These are phyloP conservation scores for Suillus luteus DNA, from an alignment of 768 basidiomycete species.

Conservation along the genomic window DNA sequence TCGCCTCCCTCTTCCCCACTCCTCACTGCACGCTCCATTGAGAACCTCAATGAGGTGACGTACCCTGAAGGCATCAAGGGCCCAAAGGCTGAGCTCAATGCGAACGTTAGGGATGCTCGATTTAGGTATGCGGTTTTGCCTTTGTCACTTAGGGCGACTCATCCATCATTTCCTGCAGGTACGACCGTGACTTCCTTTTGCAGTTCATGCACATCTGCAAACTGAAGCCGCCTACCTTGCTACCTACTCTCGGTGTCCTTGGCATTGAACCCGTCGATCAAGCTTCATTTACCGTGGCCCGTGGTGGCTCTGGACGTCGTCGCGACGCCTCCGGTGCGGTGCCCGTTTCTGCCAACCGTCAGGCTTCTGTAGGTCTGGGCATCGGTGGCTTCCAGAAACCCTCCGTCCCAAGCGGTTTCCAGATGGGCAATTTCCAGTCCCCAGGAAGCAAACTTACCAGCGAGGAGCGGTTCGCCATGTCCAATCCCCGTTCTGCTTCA, in stretches of 20 bases:
- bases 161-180: constrained; percentile 47
- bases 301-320: constrained; percentile 66
- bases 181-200: constrained; percentile 97
- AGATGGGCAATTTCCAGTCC: constrained; percentile 70
- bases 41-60: constrained; percentile 70
- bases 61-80: constrained; percentile 86
- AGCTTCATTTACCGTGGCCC: constrained; percentile 48
- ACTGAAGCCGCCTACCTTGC: constrained; percentile 90
- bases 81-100: constrained; percentile 83
- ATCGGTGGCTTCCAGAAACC: constrained; percentile 38
- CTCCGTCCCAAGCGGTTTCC: constrained; percentile 31
- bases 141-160: neutral
- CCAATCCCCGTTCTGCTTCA: constrained; percentile 51
- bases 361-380: constrained; percentile 51
- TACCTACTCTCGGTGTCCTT: constrained; percentile 87
- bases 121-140: constrained; percentile 57
- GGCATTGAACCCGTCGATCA: constrained; percentile 82
- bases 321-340: constrained; percentile 47
- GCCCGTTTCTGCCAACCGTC: constrained; percentile 44
- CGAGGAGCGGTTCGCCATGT: constrained; percentile 61
- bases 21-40: constrained; percentile 81
- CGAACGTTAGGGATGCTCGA: constrained; percentile 81
- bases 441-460: constrained; percentile 59
- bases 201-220: constrained; percentile 96
- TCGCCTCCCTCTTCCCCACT: constrained; percentile 53